Conservation (phyloP, 2,329 filamentous ascomycete genomes). For the Pyrenophora graminea region DNA sequence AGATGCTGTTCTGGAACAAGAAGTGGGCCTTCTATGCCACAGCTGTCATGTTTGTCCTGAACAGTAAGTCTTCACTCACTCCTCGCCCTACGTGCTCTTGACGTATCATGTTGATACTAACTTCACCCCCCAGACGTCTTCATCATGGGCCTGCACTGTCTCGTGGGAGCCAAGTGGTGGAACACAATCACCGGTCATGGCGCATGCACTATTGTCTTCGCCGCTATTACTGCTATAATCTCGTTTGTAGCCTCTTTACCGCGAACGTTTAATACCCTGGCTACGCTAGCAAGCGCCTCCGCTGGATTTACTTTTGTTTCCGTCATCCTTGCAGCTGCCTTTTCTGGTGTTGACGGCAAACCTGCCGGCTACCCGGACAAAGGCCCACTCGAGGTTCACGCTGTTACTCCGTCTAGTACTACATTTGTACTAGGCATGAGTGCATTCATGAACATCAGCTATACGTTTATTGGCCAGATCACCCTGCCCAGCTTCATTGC, state of each 20-base stretch:
- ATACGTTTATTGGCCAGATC: constrained; percentile 95
- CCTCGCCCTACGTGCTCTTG: background rate
- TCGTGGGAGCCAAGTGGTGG: constrained; percentile 83
- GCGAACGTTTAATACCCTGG: constrained; percentile 79
- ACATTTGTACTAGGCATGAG: constrained; percentile 82
- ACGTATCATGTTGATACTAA: background rate
- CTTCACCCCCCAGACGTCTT: constrained; percentile 16
- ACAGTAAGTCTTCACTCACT: constrained; percentile 74
- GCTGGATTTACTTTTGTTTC: constrained; percentile 90
- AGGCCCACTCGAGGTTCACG: constrained; percentile 70
- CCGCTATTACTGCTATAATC: constrained; percentile 72
- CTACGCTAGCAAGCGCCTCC: constrained; percentile 76
- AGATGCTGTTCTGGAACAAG: constrained; percentile 88
- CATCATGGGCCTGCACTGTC: constrained; percentile 70
- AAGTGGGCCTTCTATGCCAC: constrained; percentile 70
- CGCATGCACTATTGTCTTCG: constrained; percentile 79
- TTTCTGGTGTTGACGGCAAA: constrained; percentile 74
- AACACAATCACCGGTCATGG: constrained; percentile 80
- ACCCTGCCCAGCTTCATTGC: constrained; percentile 93
- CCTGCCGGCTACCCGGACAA: constrained; percentile 64
- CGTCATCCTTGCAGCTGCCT: constrained; percentile 80
- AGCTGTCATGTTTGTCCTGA: constrained; percentile 87
- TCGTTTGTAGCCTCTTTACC: constrained; percentile 82
- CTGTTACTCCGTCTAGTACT: constrained; percentile 69
- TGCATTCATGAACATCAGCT: constrained; percentile 93